phyloP scores from a whole-genome alignment of 306 rosid genomes.

The Begonia peltatifolia region DNA sequence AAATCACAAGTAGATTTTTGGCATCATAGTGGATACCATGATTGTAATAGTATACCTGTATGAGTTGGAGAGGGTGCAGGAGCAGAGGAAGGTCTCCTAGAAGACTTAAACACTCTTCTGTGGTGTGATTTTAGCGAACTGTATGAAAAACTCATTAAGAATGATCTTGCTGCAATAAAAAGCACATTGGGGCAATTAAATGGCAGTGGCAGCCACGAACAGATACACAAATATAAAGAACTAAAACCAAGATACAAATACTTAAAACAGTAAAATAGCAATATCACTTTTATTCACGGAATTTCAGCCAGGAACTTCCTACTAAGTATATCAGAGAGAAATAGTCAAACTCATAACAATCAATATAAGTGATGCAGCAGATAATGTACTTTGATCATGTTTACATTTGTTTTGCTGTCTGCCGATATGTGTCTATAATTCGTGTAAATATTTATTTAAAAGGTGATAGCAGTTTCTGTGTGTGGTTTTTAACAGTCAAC shows the following conservation, averaged over 20 bases:
- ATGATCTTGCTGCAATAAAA: conserved; percentile 41
- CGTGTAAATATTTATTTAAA: too few relatives aligned
- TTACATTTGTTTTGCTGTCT: too few relatives aligned
- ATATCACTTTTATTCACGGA: too few relatives aligned
- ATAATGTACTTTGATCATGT: too few relatives aligned
- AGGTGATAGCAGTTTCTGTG: too few relatives aligned
- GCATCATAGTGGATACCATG: neutral
- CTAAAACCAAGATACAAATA: neutral
- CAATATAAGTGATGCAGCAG: too few relatives aligned
- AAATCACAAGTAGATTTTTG: conserved; percentile 11
- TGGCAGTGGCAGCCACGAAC: neutral
- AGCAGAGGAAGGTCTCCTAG: conserved; percentile 23
- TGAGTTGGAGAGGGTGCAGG: conserved; percentile 45
- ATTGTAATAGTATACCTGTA: conserved; percentile 26
- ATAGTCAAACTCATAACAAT: too few relatives aligned
- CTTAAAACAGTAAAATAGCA: too few relatives aligned
- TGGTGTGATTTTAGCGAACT: conserved; percentile 23
- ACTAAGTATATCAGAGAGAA: too few relatives aligned
- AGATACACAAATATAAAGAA: conserved; percentile 1
- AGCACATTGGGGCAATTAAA: neutral
- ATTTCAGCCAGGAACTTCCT: too few relatives aligned
- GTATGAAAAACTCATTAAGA: conserved; percentile 26
- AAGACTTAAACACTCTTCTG: conserved; percentile 24
- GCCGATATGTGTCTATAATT: too few relatives aligned
- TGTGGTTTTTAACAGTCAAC: too few relatives aligned